Base-by-base conservation (phyloP, 2,329 filamentous ascomycete genomes). In the Chalara sp. region DNA sequence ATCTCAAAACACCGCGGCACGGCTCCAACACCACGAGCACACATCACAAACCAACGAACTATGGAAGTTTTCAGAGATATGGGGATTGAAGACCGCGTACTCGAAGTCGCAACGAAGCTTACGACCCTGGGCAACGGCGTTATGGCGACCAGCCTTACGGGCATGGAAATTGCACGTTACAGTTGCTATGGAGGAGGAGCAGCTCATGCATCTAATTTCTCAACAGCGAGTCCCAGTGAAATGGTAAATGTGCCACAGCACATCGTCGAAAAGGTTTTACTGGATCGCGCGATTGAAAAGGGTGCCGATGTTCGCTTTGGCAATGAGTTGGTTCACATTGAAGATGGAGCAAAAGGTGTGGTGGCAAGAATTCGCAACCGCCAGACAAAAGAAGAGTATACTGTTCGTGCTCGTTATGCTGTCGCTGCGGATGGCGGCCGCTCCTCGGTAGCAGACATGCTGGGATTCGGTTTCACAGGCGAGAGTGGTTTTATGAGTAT, bases 81-180 rank as follows among this genome's bases (percentile, higher is more conserved):
- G 49, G 74, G 70, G 1, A 62, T 79, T 3, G 74, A 79, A 32
- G 47, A 64, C 32, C 70, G 72, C 21, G 67, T 68, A 28, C 48
- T 65, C 3, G 56, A 63, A 37, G 63, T 71, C 6, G 68, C 69
- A 1, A 67, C 68, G 0, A 63, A 65, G 3, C 35, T 39, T 39
- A 39, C 35, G 3, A 39, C 10, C 10, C 21, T 21, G 21, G 21
- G 21, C 21, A 21, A 21, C 21, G 21, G 21, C 3, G 21, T 21
- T 21, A 21, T 21, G 68, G 70, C 28, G 55, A 68, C 13, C 65
- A 21, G 21, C 21, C 21, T 21, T 21, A 21, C 21, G 21, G 21
- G 65, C 53, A 76, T 78, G 72, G 56, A 67, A 35, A 75, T 78
- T 53, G 77, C 74, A 1, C 61, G 76, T n/a, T 79, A 75, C 75